Evolutionary conservation across 208 protist genomes (phyloP), one percentile per base, ranked within the genome.

Genomic region (Trypanosoma platydactyli): DNA sequence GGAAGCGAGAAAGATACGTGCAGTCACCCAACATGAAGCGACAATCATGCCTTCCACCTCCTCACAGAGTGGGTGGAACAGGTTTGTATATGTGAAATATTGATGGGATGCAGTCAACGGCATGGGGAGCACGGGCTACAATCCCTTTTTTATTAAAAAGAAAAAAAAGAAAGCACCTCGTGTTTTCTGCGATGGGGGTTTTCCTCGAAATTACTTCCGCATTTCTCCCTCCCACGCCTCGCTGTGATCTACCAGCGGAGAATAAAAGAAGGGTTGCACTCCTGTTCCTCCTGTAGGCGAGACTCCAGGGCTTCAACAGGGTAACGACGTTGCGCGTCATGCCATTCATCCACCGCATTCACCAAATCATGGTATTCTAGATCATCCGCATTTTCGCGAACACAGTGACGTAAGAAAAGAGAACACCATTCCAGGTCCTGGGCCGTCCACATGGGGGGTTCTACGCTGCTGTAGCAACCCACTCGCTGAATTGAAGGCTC

Each of bases 181-280:
- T 71, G 61, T 64, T 54, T 40, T 22, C 40, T 60, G 15, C 45
- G 35, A 4, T 68, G 35, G 4, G 27, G 38, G 18, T 57, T 54
- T 27, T 50, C 24, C 4, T 52, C 22, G 20, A 9, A n/a, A n/a
- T n/a, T 18, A 6, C 40, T 48, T 27, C 20, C 9, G 16, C 6
- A 16, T 9, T 25, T 38, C 38, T 22, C 4, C 22, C 15, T 57
- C 62, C 1, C n/a, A 33, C 42, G 6, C 50, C 52, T 55, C 24
- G 46, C 6, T 40, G 61, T 1, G 40, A 54, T 20, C 64, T 56
- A 65, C 65, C 65, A 71, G n/a, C 65, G 56, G 41, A 71, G 65
- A 33, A 58, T 30, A 64, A 71, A 60, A 27, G 57, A 56, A 7
- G 49, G 48, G n/a, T 30, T 30, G 27, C 24, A 33, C 50, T 45